Evolutionary conservation across 805 yeast genomes (phyloP), one percentile per base, ranked within the genome.

Genomic region (Saturnispora halmiae): DNA sequence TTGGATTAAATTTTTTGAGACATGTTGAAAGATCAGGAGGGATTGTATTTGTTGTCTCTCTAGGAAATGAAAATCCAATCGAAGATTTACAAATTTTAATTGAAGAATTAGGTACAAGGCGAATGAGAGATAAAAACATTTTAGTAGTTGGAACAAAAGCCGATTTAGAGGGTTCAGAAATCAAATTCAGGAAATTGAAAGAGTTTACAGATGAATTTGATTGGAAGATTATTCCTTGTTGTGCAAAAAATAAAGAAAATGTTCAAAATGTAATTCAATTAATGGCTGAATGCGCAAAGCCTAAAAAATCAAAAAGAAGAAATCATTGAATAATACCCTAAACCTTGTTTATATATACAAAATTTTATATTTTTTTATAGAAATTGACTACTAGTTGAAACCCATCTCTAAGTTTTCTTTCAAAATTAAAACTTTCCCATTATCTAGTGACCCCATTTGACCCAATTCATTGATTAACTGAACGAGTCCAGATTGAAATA

Each of bases 121-220:
- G 90, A 38, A 60, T 83, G 56, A 50, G 59, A n/a, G 63, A 61
- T 27, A 87, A 87, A 53, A 71, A 67, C 31, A 70, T 82, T 1
- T 64, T 92, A 42, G 75, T 92, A 14, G 83, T 88, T 8, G 96
- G 90, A 13, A 88, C 96, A n/a, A 92, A 92, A 60, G 97, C 96
- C 1, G 98, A 92, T 57, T 52, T 84, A 16, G 73, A 71, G 32
- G 72, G 63, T 2, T 61, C 81, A 2, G 65, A 70, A 30, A 66
- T 63, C 4, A 73, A 68, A 34, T 90, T 64, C 50, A 33, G 34
- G 2, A 44, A 41, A 6, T 63, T 92, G 39, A 64, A 63, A 34
- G 55, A 57, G 0, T 73, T 60, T 50, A 73, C 75, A n/a, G 58
- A 58, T 5, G 46, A 49, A 14, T 58, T 59, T 31, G 50, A 50